Evolutionary conservation across 2,329 filamentous ascomycete genomes (phyloP), one percentile per base, ranked within the genome.

Genomic region (Fusarium caatingaense): DNA sequence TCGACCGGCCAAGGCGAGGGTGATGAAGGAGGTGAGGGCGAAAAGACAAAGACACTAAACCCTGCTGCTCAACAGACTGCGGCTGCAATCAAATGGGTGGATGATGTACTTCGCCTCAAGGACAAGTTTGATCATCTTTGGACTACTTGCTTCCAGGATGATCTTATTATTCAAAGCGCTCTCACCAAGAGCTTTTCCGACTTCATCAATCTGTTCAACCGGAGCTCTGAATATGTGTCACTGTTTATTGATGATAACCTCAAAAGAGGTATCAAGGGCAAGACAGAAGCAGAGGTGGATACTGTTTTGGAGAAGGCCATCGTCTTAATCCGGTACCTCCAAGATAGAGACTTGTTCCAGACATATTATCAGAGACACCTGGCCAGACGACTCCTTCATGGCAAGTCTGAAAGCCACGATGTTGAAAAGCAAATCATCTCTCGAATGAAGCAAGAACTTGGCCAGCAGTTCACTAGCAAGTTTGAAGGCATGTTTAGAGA

Each of bases 401-500:
- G 91, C 77, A 97, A 96, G 75, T 95, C 93, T 0, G 91, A 97
- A 72, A 97, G 93, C 77, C 91, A 93, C 69, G 95, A 98, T 75
- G 93, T 94, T 1, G 96, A 99, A 81, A 94, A 95, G 78, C 92
- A 96, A 76, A 97, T 99, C 88, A 96, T 99, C 55, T 92, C 91
- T 1, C 92, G 95, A 69, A 98, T 99, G 94, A 98, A 98, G 86
- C 89, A 96, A 76, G 95, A 98, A 78, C 89, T 98, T 55, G 96
- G 96, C 41, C 97, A 97, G 78, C 91, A 94, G 72, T 98, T 98
- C 78, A 98, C 96, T 0, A 85, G 89, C 76, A 97, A 97, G 78
- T 89, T 99, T 46, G 96, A 99, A 77, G 92, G 94, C 70, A 98
- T 99, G 94, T 98, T 99, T 84, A 94, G 94, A 80, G 96, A 99